Evolutionary conservation across 257 asterid species (phyloP).

Genomic region (Dorcoceras hygrometricum): DNA sequence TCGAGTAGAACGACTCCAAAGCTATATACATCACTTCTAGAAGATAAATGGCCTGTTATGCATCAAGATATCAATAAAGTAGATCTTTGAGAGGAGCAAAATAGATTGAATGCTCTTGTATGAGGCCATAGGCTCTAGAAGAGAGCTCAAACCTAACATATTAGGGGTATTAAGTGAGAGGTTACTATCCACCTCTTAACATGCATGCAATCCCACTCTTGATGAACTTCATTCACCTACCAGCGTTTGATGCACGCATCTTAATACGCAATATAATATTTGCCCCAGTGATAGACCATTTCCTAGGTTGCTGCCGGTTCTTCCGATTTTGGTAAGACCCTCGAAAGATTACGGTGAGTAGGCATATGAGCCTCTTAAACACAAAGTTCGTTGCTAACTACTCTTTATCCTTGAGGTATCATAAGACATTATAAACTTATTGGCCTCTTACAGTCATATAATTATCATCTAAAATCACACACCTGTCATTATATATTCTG

Average conservation of each 20-base stretch:
- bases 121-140: not conserved
- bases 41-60: conserved; percentile 44
- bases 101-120: too few species aligned
- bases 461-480: not conserved
- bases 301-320: too few species aligned
- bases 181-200: too few species aligned
- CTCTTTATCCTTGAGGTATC: too few species aligned
- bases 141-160: too few species aligned
- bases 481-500: conserved; percentile 57
- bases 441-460: too few species aligned
- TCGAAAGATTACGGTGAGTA: not conserved
- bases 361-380: not conserved
- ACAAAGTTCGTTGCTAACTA: not conserved
- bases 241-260: not conserved
- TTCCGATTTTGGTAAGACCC: not conserved
- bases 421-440: too few species aligned
- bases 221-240: too few species aligned
- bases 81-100: conserved; percentile 1
- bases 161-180: too few species aligned
- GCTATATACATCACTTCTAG: conserved; percentile 61
- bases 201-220: too few species aligned
- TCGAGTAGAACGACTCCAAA: conserved; percentile 57
- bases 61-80: too few species aligned
- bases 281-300: too few species aligned
- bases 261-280: not conserved